Base-by-base conservation (phyloP, 2,329 filamentous ascomycete genomes). In the Ceratocystis papillata region DNA sequence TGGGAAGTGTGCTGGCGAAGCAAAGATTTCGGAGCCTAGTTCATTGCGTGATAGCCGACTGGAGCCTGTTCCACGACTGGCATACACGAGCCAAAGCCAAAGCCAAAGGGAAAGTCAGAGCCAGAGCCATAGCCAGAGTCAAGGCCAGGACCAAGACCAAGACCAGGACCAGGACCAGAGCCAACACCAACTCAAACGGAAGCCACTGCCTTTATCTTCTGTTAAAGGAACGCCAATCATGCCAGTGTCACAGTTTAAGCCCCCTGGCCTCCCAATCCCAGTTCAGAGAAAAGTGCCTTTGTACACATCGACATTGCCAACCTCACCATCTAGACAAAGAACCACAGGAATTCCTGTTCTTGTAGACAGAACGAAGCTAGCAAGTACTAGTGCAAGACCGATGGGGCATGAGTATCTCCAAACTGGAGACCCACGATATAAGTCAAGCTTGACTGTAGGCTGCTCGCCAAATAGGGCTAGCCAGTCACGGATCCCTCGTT, bases 401-500 rank as follows among this genome's bases (percentile, higher is more conserved):
- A 37, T 37, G 55, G 17, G 4, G 8, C 25, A 33, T 4, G 30
- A 37, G 6, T 17, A 37, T 8, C 15, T 2, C 8, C 30, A 33
- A 33, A 30, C 25, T 20, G n/a, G 28, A 37, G 17, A n/a, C 2
- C 3, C 55, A 33, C 55, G 6, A 20, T 30, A 1, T 4, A 59
- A 59, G 28, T n/a, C 7, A 37, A 15, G 22, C 17, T 20, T 10
- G 17, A 7, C 45, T 17, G 33, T 33, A 50, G 45, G 37, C 17
- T 46, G 45, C 6, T 22, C 44, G 28, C 45, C 45, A 8, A n/a
- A 2, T 6, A 53, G 20, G 20, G 46, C 25, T 15, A 12, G 44
- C 5, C 45, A 63, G 30, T 63, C 62, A 50, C 41, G 62, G 10
- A 63, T 63, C 8, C 62, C 62, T 17, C 62, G 62, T n/a, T 33